A percentile compares a stretch with the other conserved stretches of the same genome.
Evolutionary conservation across 768 basidiomycete genomes (phyloP).

Genomic region (Pleurotus citrinopileatus): DNA sequence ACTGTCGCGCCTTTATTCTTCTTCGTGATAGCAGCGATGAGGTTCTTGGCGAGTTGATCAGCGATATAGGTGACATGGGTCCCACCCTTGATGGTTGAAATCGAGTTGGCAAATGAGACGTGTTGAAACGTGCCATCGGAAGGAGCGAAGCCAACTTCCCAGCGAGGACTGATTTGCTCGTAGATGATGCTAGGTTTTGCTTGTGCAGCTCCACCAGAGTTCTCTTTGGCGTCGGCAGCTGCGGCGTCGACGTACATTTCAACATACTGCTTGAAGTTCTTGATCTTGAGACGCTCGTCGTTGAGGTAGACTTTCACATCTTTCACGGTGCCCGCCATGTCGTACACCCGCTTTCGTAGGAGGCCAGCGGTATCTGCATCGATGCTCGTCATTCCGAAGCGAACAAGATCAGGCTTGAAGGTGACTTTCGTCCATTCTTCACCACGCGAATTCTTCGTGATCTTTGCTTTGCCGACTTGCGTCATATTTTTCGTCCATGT

Average conservation of each 20-base stretch:
- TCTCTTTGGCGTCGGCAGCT: constrained; percentile 63
- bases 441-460: constrained; percentile 82
- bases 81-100: constrained; percentile 94
- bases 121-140: constrained; percentile 92
- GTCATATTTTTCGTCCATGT: constrained; percentile 94
- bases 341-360: constrained; percentile 91
- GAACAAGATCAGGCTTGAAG: constrained; percentile 87
- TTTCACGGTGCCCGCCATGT: constrained; percentile 93
- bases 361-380: constrained; percentile 90
- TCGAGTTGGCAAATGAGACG: constrained; percentile 97
- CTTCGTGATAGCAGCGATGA: constrained; percentile 83
- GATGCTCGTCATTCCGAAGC: constrained; percentile 90
- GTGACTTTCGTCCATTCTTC: constrained; percentile 94
- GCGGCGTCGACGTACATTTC: constrained; percentile 87
- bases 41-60: constrained; percentile 85
- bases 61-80: constrained; percentile 85
- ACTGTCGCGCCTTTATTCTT: constrained; percentile 98
- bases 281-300: constrained; percentile 87
- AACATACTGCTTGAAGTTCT: constrained; percentile 96
- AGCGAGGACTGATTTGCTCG: constrained; percentile 76
- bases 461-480: constrained; percentile 84
- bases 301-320: constrained; percentile 93
- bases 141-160: constrained; percentile 94
- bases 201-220: constrained; percentile 76
- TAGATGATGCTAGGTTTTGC: constrained; percentile 78